Percentiles rank a stretch among this genome's conserved stretches.
phyloP scores from a whole-genome alignment of 768 basidiomycete genomes.

The Tulasnella sp. region DNA sequence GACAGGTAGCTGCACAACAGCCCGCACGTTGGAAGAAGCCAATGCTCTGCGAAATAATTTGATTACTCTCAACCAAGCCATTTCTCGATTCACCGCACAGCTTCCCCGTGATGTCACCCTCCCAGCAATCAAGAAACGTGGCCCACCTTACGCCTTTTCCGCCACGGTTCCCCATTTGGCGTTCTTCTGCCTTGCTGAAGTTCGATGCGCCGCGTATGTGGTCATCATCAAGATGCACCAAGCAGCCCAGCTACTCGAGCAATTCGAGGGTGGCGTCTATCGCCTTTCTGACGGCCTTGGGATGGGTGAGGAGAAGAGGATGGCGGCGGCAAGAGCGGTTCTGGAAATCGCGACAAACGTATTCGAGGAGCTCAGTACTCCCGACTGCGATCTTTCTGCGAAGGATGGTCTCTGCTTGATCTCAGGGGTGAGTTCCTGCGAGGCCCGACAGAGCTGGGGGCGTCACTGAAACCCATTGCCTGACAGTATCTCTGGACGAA shows the following conservation, averaged over 20 bases:
- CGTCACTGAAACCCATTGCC: neutral
- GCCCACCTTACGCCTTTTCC: conserved; percentile 13
- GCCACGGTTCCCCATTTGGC: conserved; percentile 11
- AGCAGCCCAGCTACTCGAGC: conserved; percentile 21
- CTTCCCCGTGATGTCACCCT: conserved; percentile 13
- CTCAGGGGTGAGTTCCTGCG: conserved; percentile 13
- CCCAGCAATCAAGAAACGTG: neutral
- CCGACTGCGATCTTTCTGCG: conserved; percentile 11
- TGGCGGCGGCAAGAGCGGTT: conserved; percentile 12
- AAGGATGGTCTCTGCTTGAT: conserved; percentile 25
- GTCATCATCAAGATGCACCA: conserved; percentile 28
- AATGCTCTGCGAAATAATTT: neutral
- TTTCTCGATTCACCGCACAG: conserved; percentile 18
- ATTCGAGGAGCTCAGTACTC: conserved; percentile 4
- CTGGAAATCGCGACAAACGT: conserved; percentile 17
- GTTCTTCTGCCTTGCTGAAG: conserved; percentile 20
- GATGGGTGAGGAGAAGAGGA: conserved; percentile 14
- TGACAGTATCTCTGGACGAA: conserved; percentile 26
- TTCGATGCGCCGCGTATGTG: conserved; percentile 20
- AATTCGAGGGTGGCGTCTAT: conserved; percentile 15
- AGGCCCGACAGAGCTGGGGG: too few relatives aligned
- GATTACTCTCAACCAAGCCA: conserved; percentile 12
- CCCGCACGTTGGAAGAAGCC: conserved; percentile 14
- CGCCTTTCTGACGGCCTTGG: neutral
- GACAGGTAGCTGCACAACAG: neutral